phyloP scores from a whole-genome alignment of 2,329 filamentous ascomycete genomes.

The Helotiales sp. region DNA sequence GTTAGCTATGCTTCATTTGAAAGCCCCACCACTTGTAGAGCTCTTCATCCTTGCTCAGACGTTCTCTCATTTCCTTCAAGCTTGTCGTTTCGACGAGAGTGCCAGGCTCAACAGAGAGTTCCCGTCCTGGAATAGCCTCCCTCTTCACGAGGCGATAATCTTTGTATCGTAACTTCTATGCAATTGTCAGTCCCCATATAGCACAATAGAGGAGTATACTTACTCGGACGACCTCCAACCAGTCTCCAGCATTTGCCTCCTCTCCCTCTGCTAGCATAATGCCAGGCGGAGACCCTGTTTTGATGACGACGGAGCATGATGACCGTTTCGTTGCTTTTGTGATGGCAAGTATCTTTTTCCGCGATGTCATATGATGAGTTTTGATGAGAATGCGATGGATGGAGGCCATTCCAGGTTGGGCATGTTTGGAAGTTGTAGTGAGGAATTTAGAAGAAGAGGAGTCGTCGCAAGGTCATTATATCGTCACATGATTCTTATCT shows the following conservation, averaged over 20 bases:
- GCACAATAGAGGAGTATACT: background rate
- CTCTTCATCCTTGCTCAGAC: constrained; percentile 21
- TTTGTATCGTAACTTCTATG: constrained; percentile 33
- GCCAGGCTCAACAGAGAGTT: constrained; percentile 21
- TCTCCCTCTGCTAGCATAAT: constrained; percentile 72
- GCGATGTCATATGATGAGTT: constrained; percentile 79
- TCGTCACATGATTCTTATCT: background rate
- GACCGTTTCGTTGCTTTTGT: constrained; percentile 63
- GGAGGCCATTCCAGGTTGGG: constrained; percentile 7
- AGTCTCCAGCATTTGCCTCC: constrained; percentile 18
- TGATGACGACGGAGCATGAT: constrained; percentile 61
- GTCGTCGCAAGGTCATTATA: background rate
- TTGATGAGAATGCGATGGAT: constrained; percentile 59
- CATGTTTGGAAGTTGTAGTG: background rate
- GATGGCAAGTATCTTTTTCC: constrained; percentile 68
- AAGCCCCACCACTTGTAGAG: constrained; percentile 31
- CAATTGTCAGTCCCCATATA: background rate
- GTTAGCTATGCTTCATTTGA: constrained; percentile 28
- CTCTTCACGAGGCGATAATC: constrained; percentile 31
- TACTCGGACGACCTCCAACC: constrained; percentile 31
- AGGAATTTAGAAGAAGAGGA: background rate
- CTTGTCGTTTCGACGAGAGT: constrained; percentile 24
- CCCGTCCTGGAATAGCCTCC: constrained; percentile 16
- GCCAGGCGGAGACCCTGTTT: constrained; percentile 68
- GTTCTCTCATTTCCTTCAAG: constrained; percentile 26